phyloP scores from a whole-genome alignment of 2,329 filamentous ascomycete genomes.

The Annulohypoxylon truncatum region DNA sequence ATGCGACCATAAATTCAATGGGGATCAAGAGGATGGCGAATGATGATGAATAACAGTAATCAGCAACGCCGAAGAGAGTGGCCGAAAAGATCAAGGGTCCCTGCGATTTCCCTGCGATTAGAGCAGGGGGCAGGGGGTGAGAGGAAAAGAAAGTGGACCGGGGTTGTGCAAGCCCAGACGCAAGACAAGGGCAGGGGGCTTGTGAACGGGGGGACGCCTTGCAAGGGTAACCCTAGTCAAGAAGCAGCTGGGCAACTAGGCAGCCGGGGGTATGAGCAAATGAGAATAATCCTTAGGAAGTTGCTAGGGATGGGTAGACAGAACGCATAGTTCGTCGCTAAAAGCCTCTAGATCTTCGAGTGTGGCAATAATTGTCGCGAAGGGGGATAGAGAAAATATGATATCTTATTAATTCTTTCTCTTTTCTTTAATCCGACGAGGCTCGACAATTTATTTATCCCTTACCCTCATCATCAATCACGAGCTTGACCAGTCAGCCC shows the following conservation, averaged over 20 bases:
- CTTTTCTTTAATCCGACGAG: conserved; percentile 14
- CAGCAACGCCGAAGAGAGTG: conserved; percentile 42
- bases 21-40: conserved; percentile 37
- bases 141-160: conserved; percentile 20
- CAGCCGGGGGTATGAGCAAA: conserved; percentile 19
- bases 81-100: conserved; percentile 40
- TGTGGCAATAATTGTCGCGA: conserved; percentile 29
- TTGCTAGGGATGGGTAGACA: conserved; percentile 11
- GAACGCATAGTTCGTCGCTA: conserved; percentile 27
- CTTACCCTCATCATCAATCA: conserved; percentile 9
- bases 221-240: conserved; percentile 25
- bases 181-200: conserved; percentile 39
- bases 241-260: conserved; percentile 34
- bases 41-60: conserved; percentile 43
- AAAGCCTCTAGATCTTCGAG: conserved; percentile 16
- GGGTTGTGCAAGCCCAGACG: conserved; percentile 43
- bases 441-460: conserved; percentile 15
- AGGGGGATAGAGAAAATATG: conserved; percentile 4
- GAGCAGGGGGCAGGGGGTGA: conserved; percentile 10
- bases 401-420: neutral
- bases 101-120: conserved; percentile 4
- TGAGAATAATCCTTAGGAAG: conserved; percentile 9
- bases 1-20: conserved; percentile 41
- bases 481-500: conserved; percentile 16
- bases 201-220: conserved; percentile 34